Percentiles rank a stretch among this genome's conserved stretches.
Conservation (phyloP, 2,329 filamentous ascomycete species). For the Blastomyces gilchristii region DNA sequence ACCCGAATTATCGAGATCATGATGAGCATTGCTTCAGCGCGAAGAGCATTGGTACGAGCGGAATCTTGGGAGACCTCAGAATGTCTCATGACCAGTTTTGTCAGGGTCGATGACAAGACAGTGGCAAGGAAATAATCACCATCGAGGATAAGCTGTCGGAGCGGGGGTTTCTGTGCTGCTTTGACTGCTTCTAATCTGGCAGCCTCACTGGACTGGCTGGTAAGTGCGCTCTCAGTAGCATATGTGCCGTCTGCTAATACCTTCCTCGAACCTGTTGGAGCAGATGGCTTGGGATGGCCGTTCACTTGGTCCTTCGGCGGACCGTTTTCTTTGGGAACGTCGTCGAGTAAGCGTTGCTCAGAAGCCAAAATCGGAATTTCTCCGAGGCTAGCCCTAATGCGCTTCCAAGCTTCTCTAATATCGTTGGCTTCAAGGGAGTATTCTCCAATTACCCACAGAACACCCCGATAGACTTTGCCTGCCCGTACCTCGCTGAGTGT, state of each 20-base stretch:
- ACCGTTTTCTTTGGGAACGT: conserved; percentile 60
- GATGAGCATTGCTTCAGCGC: conserved; percentile 96
- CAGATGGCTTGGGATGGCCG: conserved; percentile 63
- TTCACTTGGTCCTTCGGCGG: conserved; percentile 62
- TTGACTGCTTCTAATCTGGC: conserved; percentile 94
- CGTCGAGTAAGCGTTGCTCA: conserved; percentile 82
- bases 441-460: conserved; percentile 95
- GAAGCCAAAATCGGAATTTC: conserved; percentile 96
- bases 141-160: conserved; percentile 89
- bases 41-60: conserved; percentile 82
- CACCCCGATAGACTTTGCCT: conserved; percentile 93
- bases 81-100: conserved; percentile 96
- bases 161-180: conserved; percentile 87
- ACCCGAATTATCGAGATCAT: conserved; percentile 99
- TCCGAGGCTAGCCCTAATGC: conserved; percentile 83
- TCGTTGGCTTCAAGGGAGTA: conserved; percentile 91
- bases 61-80: conserved; percentile 80
- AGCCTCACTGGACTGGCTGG: conserved; percentile 78
- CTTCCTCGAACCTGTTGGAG: conserved; percentile 75
- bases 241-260: conserved; percentile 95
- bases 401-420: conserved; percentile 93
- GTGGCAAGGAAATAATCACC: conserved; percentile 95
- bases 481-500: conserved; percentile 89
- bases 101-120: conserved; percentile 89
- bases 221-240: conserved; percentile 90